Percentiles rank a stretch among this genome's conserved stretches.
Evolutionary conservation across 345 rosid genomes (phyloP).

Genomic region (Populus ilicifolia): DNA sequence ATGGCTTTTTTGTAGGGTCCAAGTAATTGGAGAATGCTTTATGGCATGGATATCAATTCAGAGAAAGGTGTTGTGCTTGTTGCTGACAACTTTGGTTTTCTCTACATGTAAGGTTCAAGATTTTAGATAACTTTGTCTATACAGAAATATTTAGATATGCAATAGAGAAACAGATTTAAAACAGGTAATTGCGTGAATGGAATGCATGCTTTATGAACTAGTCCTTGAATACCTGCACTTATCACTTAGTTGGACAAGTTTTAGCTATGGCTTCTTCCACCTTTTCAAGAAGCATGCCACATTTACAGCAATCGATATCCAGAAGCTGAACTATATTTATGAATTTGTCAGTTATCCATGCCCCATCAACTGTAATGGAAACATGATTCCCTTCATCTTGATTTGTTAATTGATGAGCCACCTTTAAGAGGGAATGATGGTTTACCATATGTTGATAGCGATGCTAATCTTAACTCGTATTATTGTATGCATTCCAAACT

Average conservation of each 20-base stretch:
- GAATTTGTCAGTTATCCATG: background rate
- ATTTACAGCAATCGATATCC: background rate
- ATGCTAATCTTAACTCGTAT: background rate
- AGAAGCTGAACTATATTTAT: background rate
- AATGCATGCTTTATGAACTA: background rate
- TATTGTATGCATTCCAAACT: background rate
- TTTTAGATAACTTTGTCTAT: background rate
- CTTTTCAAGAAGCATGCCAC: background rate
- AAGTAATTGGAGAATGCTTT: slow-evolving; percentile 81
- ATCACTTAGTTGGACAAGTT: background rate
- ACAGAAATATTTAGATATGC: background rate
- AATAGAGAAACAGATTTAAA: too few relatives aligned
- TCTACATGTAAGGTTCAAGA: slow-evolving; percentile 59
- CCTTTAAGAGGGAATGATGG: background rate
- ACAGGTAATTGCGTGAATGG: background rate
- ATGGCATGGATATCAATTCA: slow-evolving; percentile 85
- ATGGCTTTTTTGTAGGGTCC: slow-evolving; percentile 47
- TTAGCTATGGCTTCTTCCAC: background rate
- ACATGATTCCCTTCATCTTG: background rate
- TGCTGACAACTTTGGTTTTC: slow-evolving; percentile 83
- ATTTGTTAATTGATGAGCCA: background rate
- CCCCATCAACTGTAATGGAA: background rate
- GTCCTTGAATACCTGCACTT: background rate
- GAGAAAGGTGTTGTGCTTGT: slow-evolving; percentile 72
- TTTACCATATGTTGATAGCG: background rate